A percentile compares a stretch with the other conserved stretches of the same genome.
Conservation (phyloP, 140 eudicot species). For the Ambrosia hybrid region DNA sequence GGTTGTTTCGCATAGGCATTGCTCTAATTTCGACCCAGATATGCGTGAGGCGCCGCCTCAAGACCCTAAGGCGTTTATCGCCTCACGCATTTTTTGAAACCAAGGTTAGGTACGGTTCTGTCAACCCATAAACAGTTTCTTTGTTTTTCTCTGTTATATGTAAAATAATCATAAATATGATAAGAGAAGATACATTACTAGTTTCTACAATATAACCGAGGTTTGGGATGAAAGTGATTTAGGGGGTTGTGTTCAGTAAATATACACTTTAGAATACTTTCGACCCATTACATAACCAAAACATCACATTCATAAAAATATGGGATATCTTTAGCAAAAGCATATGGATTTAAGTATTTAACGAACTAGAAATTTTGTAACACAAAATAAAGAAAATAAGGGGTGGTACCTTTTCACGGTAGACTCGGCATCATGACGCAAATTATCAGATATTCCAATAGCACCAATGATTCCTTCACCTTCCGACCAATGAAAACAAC, state of each 20-base stretch:
- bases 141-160: too few species aligned
- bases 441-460: conserved; percentile 82
- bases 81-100: too few species aligned
- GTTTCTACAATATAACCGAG: not conserved
- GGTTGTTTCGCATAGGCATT: too few species aligned
- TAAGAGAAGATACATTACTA: too few species aligned
- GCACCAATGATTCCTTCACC: conserved; percentile 94
- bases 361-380: not conserved
- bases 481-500: conserved; percentile 80
- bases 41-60: too few species aligned
- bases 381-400: not conserved
- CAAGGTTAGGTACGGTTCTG: too few species aligned
- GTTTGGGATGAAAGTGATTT: not conserved
- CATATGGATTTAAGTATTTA: not conserved
- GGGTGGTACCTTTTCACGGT: conserved; percentile 64
- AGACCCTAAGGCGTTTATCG: too few species aligned
- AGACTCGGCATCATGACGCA: conserved; percentile 79
- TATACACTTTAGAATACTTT: not conserved
- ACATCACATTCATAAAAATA: not conserved
- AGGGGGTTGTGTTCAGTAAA: not conserved
- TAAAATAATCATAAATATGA: not conserved
- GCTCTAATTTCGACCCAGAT: too few species aligned
- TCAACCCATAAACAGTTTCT: too few species aligned
- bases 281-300: not conserved
- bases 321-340: not conserved